Conservation (phyloP, 2,329 filamentous ascomycete species). For the Dactylellina sp. region DNA sequence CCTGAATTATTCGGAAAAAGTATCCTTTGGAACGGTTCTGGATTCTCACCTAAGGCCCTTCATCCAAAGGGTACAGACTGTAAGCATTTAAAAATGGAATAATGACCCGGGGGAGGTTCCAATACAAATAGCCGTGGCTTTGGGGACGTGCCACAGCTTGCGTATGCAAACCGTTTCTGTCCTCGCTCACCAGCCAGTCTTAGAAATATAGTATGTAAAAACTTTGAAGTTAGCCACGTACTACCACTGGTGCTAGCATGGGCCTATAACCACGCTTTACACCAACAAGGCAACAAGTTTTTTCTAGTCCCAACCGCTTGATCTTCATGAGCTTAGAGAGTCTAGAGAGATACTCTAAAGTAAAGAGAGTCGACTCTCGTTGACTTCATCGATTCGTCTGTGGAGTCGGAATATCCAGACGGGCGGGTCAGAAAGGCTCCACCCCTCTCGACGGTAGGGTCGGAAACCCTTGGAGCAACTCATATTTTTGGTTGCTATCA, state of each 20-base stretch:
- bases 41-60: conserved; percentile 3
- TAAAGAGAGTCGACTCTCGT: neutral
- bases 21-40: conserved; percentile 14
- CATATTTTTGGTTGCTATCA: conserved; percentile 31
- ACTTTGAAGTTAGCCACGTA: conserved; percentile 5
- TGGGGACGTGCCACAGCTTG: conserved; percentile 15
- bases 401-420: conserved; percentile 33
- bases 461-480: conserved; percentile 16
- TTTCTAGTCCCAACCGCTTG: conserved; percentile 17
- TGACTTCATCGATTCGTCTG: neutral
- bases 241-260: neutral
- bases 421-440: conserved; percentile 40
- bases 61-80: neutral
- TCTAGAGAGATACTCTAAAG: neutral
- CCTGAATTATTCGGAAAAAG: neutral
- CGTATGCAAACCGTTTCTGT: conserved; percentile 21
- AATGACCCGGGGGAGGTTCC: neutral
- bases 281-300: neutral
- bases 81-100: conserved; percentile 3
- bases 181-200: conserved; percentile 11
- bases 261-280: conserved; percentile 8
- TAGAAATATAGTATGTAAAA: neutral
- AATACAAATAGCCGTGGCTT: neutral
- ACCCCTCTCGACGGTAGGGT: conserved; percentile 37
- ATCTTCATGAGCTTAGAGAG: conserved; percentile 21